Conservation (phyloP, 768 basidiomycete species). For the Sporobolomyces roseus region DNA sequence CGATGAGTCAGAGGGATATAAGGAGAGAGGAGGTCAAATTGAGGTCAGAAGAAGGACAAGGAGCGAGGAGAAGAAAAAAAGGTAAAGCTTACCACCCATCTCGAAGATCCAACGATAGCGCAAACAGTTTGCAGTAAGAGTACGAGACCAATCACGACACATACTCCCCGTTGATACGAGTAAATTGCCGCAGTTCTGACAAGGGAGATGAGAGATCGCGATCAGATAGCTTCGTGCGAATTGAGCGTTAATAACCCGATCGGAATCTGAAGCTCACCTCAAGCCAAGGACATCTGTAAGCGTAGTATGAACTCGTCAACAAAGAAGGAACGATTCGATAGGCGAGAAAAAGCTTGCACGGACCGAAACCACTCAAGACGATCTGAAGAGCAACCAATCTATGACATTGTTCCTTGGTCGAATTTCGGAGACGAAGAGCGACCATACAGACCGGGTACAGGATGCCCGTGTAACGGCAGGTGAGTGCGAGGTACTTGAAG, state of each 20-base stretch:
- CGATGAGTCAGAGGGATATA: no score
- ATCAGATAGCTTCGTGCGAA: no score
- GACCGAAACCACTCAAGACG: background rate
- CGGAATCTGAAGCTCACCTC: no score
- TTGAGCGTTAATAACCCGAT: no score
- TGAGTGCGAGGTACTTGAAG: slow-evolving; percentile 7
- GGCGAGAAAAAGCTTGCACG: no score
- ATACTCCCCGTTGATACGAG: background rate
- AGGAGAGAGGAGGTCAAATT: no score
- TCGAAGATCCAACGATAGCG: background rate
- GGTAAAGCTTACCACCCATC: background rate
- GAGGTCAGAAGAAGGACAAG: no score
- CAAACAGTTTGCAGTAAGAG: background rate
- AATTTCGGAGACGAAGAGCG: background rate
- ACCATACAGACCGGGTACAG: background rate
- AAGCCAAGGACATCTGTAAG: no score
- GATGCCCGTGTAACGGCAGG: background rate
- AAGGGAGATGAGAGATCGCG: no score
- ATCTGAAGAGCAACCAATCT: background rate
- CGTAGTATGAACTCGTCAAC: no score
- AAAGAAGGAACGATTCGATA: no score
- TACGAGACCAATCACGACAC: background rate
- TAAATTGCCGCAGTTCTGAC: slow-evolving; percentile 2
- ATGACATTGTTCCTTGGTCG: background rate
- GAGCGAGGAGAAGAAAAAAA: no score